Conservation (phyloP, 179 eudicot genomes). For the Silene vulgaris region DNA sequence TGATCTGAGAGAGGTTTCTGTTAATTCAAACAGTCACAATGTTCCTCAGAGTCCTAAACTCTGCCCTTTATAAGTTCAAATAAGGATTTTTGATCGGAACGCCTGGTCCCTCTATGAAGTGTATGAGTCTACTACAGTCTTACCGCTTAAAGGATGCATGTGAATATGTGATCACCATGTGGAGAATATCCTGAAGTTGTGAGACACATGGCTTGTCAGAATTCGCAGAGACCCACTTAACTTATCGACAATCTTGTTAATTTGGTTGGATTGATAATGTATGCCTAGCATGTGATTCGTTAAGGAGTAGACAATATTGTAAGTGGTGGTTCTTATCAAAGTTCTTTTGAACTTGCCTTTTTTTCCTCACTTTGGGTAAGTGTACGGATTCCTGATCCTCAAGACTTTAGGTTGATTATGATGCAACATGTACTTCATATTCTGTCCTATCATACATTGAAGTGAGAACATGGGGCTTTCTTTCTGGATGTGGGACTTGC, state of each 20-base stretch:
- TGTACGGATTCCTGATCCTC: background rate
- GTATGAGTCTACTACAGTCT: background rate
- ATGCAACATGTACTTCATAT: background rate
- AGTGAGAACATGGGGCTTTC: background rate
- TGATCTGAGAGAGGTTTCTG: background rate
- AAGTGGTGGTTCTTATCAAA: background rate
- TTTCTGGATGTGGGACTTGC: background rate
- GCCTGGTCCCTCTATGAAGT: background rate
- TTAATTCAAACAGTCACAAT: background rate
- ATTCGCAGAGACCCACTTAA: background rate
- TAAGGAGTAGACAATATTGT: background rate
- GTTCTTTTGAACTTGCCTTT: background rate
- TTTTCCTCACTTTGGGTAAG: background rate
- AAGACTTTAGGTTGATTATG: background rate
- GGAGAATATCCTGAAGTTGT: background rate
- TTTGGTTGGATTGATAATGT: background rate
- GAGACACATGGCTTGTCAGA: background rate
- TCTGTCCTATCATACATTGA: background rate
- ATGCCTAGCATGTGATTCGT: background rate
- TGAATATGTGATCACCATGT: too few relatives aligned
- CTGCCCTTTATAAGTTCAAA: background rate
- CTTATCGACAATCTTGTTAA: background rate
- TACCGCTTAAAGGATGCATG: constrained; percentile 1
- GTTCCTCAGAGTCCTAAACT: background rate
- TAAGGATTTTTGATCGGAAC: background rate